A percentile compares a stretch with the other conserved stretches of the same genome.
phyloP scores from a whole-genome alignment of 768 basidiomycete genomes.

The Suillus plorans region DNA sequence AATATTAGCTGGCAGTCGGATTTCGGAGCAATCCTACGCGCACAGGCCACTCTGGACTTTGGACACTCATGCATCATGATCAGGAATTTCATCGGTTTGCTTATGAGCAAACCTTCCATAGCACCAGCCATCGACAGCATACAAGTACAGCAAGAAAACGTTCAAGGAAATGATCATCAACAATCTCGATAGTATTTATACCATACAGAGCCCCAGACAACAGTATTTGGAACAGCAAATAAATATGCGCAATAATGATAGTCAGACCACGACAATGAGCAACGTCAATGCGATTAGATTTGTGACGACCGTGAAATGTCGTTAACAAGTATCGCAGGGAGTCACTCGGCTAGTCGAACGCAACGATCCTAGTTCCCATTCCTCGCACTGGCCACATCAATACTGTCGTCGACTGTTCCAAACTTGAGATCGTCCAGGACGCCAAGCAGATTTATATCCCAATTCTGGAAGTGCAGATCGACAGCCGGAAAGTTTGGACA shows the following conservation, averaged over 20 bases:
- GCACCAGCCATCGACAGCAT: not conserved
- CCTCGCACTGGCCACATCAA: not conserved
- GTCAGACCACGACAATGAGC: not conserved
- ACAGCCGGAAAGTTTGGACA: slow-evolving; percentile 13
- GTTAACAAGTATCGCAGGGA: not conserved
- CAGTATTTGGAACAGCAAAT: slow-evolving; percentile 1
- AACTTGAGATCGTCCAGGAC: slow-evolving; percentile 12
- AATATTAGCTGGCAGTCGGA: not conserved
- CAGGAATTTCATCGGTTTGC: not conserved
- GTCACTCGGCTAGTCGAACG: not conserved
- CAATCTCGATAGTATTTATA: not conserved
- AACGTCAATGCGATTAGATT: not conserved
- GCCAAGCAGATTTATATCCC: slow-evolving; percentile 18
- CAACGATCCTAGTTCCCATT: not conserved
- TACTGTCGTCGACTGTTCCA: not conserved
- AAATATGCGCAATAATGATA: not conserved
- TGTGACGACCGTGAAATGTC: not conserved
- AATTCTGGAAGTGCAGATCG: slow-evolving; percentile 18
- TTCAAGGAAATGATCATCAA: not conserved
- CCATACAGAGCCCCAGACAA: slow-evolving; percentile 16
- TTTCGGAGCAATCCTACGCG: not conserved
- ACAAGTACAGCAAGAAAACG: not conserved
- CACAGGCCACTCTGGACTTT: not conserved
- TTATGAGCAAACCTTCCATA: not conserved
- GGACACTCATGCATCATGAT: too few relatives aligned